A percentile compares a stretch with the other conserved stretches of the same genome.
Conservation (phyloP, 495 filamentous ascomycete genomes). For the Pyrenula aspistea region DNA sequence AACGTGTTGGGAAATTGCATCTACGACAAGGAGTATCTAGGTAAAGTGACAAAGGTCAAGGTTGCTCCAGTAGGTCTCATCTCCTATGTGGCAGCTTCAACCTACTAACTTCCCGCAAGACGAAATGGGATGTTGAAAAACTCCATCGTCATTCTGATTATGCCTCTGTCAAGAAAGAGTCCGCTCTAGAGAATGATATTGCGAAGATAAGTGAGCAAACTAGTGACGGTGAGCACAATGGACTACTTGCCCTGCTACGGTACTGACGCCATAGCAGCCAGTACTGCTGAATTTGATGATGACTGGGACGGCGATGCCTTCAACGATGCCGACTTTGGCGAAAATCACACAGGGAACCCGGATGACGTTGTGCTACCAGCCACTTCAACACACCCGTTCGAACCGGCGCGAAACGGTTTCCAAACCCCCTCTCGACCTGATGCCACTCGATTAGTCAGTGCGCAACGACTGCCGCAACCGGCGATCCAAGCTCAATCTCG, state of each 20-base stretch:
- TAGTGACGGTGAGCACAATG: constrained; percentile 3
- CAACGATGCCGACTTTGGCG: constrained; percentile 63
- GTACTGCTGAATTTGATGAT: constrained; percentile 16
- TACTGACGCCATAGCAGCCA: constrained; percentile 1
- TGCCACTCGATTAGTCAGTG: neutral
- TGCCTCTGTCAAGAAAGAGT: constrained; percentile 49
- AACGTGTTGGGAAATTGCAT: constrained; percentile 96
- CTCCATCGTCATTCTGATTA: constrained; percentile 72
- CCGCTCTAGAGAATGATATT: constrained; percentile 21
- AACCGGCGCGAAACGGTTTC: neutral
- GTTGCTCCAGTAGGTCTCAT: constrained; percentile 36
- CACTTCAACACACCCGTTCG: constrained; percentile 1
- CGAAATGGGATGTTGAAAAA: constrained; percentile 60
- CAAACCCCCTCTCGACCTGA: neutral
- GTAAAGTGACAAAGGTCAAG: constrained; percentile 75
- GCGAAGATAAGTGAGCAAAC: constrained; percentile 1
- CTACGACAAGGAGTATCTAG: constrained; percentile 88
- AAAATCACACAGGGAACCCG: constrained; percentile 43
- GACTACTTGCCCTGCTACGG: no score
- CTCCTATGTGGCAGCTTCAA: neutral
- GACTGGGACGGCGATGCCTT: constrained; percentile 54
- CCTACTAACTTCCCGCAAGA: constrained; percentile 18
- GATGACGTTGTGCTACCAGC: constrained; percentile 43
- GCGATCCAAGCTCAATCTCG: constrained; percentile 5
- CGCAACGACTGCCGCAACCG: neutral